phyloP scores from a whole-genome alignment of 2,329 filamentous ascomycete genomes.

The Sclerotinia glacialis region DNA sequence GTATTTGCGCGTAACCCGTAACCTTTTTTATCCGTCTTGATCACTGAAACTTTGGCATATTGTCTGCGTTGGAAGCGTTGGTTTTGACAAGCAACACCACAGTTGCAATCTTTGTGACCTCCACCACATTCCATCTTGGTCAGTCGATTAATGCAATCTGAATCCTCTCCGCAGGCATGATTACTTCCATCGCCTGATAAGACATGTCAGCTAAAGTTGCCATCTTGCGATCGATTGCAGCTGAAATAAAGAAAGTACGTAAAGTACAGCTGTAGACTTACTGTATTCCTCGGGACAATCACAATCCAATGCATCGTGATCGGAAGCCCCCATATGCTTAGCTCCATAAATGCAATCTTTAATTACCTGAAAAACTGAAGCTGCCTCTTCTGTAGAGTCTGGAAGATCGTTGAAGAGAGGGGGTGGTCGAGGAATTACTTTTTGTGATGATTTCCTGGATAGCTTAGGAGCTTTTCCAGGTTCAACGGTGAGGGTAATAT shows the following conservation, averaged over 20 bases:
- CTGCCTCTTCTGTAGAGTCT: slow-evolving; percentile 75
- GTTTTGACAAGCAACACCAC: slow-evolving; percentile 84
- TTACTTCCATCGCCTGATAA: slow-evolving; percentile 61
- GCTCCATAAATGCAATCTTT: slow-evolving; percentile 85
- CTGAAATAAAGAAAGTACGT: slow-evolving; percentile 1
- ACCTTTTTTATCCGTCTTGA: slow-evolving; percentile 97
- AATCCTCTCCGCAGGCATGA: slow-evolving; percentile 88
- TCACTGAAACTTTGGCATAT: slow-evolving; percentile 88
- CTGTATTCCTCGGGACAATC: slow-evolving; percentile 94
- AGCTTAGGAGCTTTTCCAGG: slow-evolving; percentile 67
- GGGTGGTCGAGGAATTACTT: slow-evolving; percentile 59
- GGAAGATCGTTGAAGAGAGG: slow-evolving; percentile 71
- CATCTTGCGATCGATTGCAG: neutral
- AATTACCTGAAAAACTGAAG: slow-evolving; percentile 74
- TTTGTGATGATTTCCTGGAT: slow-evolving; percentile 71
- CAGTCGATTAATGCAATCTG: slow-evolving; percentile 96
- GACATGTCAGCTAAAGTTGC: slow-evolving; percentile 38
- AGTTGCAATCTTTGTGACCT: slow-evolving; percentile 68
- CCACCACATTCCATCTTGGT: slow-evolving; percentile 95
- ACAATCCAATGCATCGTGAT: slow-evolving; percentile 87
- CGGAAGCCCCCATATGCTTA: slow-evolving; percentile 85
- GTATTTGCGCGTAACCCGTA: slow-evolving; percentile 83
- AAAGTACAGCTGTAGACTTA: slow-evolving; percentile 52
- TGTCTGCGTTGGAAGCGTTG: slow-evolving; percentile 89
- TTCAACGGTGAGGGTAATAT: slow-evolving; percentile 61